A percentile compares a stretch with the other conserved stretches of the same genome.
Conservation (phyloP, 495 filamentous ascomycete species). For the Penicillium salamii region DNA sequence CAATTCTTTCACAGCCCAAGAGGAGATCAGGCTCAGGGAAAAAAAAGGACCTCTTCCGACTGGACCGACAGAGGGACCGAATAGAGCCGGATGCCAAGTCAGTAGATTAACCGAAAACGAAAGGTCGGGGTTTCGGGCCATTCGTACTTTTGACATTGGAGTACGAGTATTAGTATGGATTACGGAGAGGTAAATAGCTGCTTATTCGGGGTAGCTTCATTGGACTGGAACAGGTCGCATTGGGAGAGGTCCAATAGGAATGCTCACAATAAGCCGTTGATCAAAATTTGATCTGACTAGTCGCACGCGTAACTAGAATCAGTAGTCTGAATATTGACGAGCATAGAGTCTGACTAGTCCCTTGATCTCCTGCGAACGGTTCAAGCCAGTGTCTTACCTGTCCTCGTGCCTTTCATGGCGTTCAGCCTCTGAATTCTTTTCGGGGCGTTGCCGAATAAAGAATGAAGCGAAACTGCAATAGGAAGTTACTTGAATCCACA, state of each 20-base stretch:
- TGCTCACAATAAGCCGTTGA: not conserved
- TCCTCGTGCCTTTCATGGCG: conserved; percentile 1
- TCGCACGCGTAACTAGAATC: not conserved
- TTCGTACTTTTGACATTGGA: no score
- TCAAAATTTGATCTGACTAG: not conserved
- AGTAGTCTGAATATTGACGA: not conserved
- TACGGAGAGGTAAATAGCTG: not conserved
- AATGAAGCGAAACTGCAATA: not conserved
- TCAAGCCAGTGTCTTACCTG: not conserved
- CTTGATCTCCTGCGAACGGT: not conserved
- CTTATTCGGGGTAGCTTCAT: not conserved
- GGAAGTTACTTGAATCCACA: not conserved
- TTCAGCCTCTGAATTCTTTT: not conserved
- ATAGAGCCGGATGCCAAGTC: not conserved
- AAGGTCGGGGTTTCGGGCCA: not conserved
- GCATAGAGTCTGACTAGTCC: not conserved
- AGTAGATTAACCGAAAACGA: not conserved
- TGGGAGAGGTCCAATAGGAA: not conserved
- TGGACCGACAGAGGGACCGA: not conserved
- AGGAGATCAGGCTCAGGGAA: not conserved
- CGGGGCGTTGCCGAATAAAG: not conserved
- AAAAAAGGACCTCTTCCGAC: not conserved
- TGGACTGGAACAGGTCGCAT: not conserved
- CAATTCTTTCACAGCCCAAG: not conserved
- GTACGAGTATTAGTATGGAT: no score